Base-by-base conservation (phyloP, 208 protist genomes). In the Leishmania arabica region DNA sequence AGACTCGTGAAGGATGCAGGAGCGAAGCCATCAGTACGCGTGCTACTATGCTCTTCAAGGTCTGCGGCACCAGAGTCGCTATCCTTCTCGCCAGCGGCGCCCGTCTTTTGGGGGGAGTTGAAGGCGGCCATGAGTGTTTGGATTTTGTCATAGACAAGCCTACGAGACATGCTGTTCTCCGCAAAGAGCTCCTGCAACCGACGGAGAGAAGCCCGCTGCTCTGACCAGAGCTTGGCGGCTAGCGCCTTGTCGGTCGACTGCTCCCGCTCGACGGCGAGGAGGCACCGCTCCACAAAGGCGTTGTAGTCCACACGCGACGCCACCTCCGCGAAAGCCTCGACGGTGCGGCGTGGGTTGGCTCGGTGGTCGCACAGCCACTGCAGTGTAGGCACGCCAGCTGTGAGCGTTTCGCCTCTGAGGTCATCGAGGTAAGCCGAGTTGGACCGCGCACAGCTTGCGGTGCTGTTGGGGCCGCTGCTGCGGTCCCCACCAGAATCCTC, bases 271-370 rank as follows among this genome's bases (percentile, higher is more conserved):
- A 85, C 79, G 27, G 84, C 80, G 24, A 94, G 69, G 24, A 87
- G 82, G 79, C 95, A 98, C 31, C 89, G 86, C 82, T 90, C 88
- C 64, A 95, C 80, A 78, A 98, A 96, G 9, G 76, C 78, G 80
- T 91, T 93, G 85, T 95, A 98, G 75, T 96, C 93, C 19, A 78
- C 77, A 7, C 93, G 90, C 27, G 95, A 96, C 49, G 92, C 92
- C 49, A 98, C 87, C 81, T 96, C 92, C 17, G 89, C 92, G 88
- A 95, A 98, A 27, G 90, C 92, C 60, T 86, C 81, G 42, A 91
- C 68, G 13, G 78, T 82, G 40, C 71, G 70, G 17, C 79, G 77
- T 47, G 79, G 75, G 45, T 82, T 72, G 45, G 83, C 80, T 19
- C 79, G 75, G 27, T 80, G 84, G 54, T 84, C 83, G 49, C 76